Base-by-base conservation (phyloP, 352 stramenopile species). In the Phytophthora cactorum region DNA sequence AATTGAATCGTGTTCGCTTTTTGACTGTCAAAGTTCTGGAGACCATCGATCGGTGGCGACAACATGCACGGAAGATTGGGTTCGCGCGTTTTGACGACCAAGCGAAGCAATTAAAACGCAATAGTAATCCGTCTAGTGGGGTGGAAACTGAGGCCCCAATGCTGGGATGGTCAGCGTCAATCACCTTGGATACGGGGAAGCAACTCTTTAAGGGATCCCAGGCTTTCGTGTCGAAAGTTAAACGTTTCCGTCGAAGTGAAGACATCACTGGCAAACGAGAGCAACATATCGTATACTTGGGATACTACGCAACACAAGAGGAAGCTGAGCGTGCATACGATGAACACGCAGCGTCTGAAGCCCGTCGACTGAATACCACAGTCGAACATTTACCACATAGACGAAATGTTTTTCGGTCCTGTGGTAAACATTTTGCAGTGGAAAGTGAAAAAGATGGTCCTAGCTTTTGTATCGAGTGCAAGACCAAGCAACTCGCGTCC, bases 381-480 rank as follows among this genome's bases (percentile, higher is more conserved):
- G 58, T 76, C 0, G 72, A 72, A 4, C 77, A 90, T 41, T 68
- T 95, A 12, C 87, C 84, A 0, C 63, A 63, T 12, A 75, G 82
- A 36, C 73, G 87, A 22, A 87, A 72, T 44, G 78, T 95, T 1
- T 89, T 93, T 57, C 79, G 85, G 6, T 95, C 87, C 1, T 95
- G 87, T 55, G 84, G 87, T 2, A 89, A 91, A 17, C 87, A 95
- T 41, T 93, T 90, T 47, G 86, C 87, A 12, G 83, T 95, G 28
- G 87, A 95, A 64, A 95, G 87, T 45, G 87, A 95, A 52, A 72
- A 77, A 1, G 46, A 78, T 7, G 84, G 84, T 0, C 79, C 84
- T 9, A 89, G 83, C 15, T 87, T 88, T 39, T 93, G 84, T 50
- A 91, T 95, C 39, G 87, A 95, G 63, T 95, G 87, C 65, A 86